Evolutionary conservation across 2,329 filamentous ascomycete species (phyloP), one percentile per base, ranked within the genome.

Genomic region (Fusarium devonianum): DNA sequence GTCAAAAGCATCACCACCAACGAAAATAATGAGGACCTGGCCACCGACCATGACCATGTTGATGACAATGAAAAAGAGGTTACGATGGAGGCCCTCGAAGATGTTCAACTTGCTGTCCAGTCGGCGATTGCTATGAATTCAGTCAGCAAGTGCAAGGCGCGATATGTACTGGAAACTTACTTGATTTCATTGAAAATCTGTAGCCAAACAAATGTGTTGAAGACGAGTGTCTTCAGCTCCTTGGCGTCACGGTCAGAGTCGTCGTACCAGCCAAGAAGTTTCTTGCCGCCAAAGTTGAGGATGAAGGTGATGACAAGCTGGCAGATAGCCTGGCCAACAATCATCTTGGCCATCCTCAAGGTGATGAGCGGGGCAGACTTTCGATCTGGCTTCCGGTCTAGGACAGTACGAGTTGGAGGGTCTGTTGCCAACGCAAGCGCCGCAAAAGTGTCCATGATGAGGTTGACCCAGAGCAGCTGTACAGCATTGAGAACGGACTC

Each of bases 31-130:
- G 73, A 95, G 82, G 14, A 92, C 76, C 67, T 96, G 92, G 7
- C 89, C 89, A 56, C 84, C 90, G 50, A 94, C 79, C 87, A 96
- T 95, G 71, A 94, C 79, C 44, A 81, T 66, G 71, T 92, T 89
- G 72, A 96, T 95, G 18, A 77, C 77, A 21, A 92, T 80, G 75
- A 96, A 96, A 78, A 92, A 94, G 67, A 80, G 85, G 69, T 96
- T 96, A 62, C 80, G 81, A 14, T 82, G 80, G 48, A 96, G 84
- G 45, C 89, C 89, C 70, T 95, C 90, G 49, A 96, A 90, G 48
- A 96, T 87, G 70, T 96, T 96, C 75, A 94, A 86, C 47, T 84
- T 84, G 72, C 95, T 96, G 71, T 96, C 92, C 12, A 96, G 81
- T 11, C 83, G 81, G 21, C 84, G 78, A 64, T 83, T 84, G 70